Evolutionary conservation across 495 filamentous ascomycete genomes (phyloP), one percentile per base, ranked within the genome.

Genomic region (Penicillium lividum): DNA sequence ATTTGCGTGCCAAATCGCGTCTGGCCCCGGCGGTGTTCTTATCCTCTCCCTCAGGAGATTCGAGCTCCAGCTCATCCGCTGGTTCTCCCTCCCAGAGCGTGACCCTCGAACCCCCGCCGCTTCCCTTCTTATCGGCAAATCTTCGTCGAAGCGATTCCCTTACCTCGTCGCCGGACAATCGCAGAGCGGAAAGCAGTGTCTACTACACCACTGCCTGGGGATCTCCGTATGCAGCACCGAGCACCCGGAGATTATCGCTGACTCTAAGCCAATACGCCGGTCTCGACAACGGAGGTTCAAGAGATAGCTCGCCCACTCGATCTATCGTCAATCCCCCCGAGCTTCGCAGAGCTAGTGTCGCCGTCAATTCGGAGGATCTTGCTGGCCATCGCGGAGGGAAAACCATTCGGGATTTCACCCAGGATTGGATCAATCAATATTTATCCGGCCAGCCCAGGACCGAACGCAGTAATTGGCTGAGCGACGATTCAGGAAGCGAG

Each of bases 361-460:
- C 58, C 28, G 65, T 66, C 55, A 66, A 68, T 48, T 54, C 51
- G 10, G 63, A 69, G 51, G 70, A 71, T 47, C 34, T 67, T 25
- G 57, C 51, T 9, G 66, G 61, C 43, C 55, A 62, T 66, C 80
- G 60, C 70, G 82, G 38, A 72, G 82, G 66, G 15, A 72, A 70
- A 53, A 73, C 75, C 3, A 74, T 76, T 48, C 74, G 75, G 52
- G 86, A 88, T 44, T 85, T 90, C 53, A 90, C 87, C 1, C 84
- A 90, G 65, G 87, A 89, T 75, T 91, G 88, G 88, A 88, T 91
- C 58, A 84, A 88, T 40, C 86, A 88, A 61, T 88, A 89, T 61
- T 84, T 88, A 7, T 81, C 83, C 9, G 80, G 82, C 59, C 83
- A 84, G 60, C 76, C 76, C 43, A 72, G 81, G 42, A 81, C 82